A percentile compares a stretch with the other conserved stretches of the same genome.
phyloP scores from a whole-genome alignment of 352 stramenopile species.

The Globisporangium middletonii region DNA sequence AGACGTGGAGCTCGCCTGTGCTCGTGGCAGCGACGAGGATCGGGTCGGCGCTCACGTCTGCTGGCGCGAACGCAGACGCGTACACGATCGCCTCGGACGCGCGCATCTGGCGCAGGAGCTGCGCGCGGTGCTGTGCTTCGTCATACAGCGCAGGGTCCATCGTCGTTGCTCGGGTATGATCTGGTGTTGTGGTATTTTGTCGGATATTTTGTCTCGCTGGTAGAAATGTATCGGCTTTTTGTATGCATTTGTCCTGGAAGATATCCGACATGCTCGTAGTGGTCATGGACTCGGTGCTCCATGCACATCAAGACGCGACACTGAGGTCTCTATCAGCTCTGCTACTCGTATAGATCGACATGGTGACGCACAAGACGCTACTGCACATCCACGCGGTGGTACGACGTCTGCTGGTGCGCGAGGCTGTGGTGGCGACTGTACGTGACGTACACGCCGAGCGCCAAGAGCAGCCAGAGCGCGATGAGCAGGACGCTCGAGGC shows the following conservation, averaged over 20 bases:
- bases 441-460: slow-evolving; percentile 53
- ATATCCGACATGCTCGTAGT: no score
- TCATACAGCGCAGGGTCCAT: slow-evolving; percentile 63
- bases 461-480: slow-evolving; percentile 58
- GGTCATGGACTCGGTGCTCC: no score
- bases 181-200: no score
- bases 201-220: no score
- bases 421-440: slow-evolving; percentile 75
- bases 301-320: no score
- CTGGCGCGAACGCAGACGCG: slow-evolving; percentile 43
- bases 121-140: slow-evolving; percentile 36
- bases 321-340: no score
- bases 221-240: no score
- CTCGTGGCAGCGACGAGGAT: slow-evolving; percentile 65
- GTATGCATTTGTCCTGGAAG: no score
- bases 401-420: slow-evolving; percentile 57
- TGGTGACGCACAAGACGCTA: neutral
- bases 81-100: slow-evolving; percentile 47
- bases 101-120: slow-evolving; percentile 51
- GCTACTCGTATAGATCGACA: no score
- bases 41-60: slow-evolving; percentile 19
- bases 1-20: slow-evolving; percentile 54
- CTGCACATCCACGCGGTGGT: slow-evolving; percentile 39
- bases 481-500: slow-evolving; percentile 56
- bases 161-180: no score